Evolutionary conservation across 1,139 yeast genomes (phyloP).

Genomic region (Suhomyces wounanorum): DNA sequence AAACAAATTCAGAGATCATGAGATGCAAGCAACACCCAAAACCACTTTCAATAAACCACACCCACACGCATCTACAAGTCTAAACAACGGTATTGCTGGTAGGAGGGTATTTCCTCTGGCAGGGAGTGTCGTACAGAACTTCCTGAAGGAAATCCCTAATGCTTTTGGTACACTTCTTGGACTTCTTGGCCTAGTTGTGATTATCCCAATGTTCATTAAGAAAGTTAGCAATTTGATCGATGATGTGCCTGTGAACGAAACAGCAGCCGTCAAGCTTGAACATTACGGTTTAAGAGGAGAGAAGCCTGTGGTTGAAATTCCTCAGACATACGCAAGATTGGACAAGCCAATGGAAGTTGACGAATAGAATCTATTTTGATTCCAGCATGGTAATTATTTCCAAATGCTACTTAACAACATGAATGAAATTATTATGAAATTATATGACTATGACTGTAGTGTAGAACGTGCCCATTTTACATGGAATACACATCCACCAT

Average conservation of each 20-base stretch:
- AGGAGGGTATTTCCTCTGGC: not conserved
- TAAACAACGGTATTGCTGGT: slow-evolving; percentile 7
- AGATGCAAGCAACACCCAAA: slow-evolving; percentile 1
- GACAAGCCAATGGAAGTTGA: slow-evolving; percentile 19
- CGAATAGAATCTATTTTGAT: not conserved
- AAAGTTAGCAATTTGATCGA: slow-evolving; percentile 15
- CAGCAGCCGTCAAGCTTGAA: slow-evolving; percentile 20
- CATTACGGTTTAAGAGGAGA: slow-evolving; percentile 12
- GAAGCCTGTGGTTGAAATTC: slow-evolving; percentile 21
- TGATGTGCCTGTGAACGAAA: slow-evolving; percentile 16
- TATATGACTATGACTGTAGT: not conserved
- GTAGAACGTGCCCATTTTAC: slow-evolving; percentile 1
- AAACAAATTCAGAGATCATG: not conserved
- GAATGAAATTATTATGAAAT: not conserved
- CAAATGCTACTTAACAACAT: not conserved
- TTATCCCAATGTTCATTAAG: slow-evolving; percentile 21
- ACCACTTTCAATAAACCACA: slow-evolving; percentile 6
- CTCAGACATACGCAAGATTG: slow-evolving; percentile 21
- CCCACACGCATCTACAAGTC: slow-evolving; percentile 4
- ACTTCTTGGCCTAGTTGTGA: slow-evolving; percentile 16
- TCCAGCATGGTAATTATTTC: not conserved
- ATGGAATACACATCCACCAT: slow-evolving; percentile 48
- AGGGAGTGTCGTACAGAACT: slow-evolving; percentile 3
- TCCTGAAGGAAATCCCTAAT: slow-evolving; percentile 18
- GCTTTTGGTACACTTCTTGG: slow-evolving; percentile 17